Base-by-base conservation (phyloP, 2,329 filamentous ascomycete species). In the Colletotrichum sp. region DNA sequence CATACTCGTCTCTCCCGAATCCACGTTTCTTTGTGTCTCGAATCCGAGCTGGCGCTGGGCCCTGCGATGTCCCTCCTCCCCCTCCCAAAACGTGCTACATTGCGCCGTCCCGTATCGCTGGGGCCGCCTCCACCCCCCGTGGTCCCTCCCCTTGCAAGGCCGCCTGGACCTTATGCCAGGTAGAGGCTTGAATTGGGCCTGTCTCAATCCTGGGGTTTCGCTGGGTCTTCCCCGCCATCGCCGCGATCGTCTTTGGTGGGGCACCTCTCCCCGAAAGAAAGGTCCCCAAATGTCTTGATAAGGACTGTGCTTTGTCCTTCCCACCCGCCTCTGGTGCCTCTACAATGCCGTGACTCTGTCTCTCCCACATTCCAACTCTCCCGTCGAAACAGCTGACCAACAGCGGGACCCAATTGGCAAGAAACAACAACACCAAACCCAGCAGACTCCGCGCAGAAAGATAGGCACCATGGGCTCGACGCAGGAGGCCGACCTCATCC, bases 401-500 rank as follows among this genome's bases (percentile, higher is more conserved):
- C n/a, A 52, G n/a, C n/a, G 44, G 44, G 49, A 68, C 27, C 11
- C 57, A 63, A 70, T 70, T 52, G 68, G 62, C 68, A 9, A 36
- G n/a, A 36, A 16, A 34, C 9, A 19, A 36, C 19, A 30, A 15
- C 22, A 25, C 9, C 29, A 68, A 29, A 30, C 29, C 30, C 29
- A 44, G 39, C 63, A 71, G 16, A 49, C 55, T 55, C 22, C n/a
- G 16, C 25, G 32, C 29, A 49, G 44, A 30, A 12, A 66, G n/a
- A 27, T 36, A 62, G 13, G n/a, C 59, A 73, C 5, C 36, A 76
- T 76, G 73, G 73, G 73, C 69, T 76, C 73, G 44, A 76, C 73
- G 9, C 69, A 72, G 49, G 69, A 76, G 34, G 67, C 65, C 30
- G 69, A 77, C 62, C 84, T 87, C 62, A 78, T 86, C 73, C 89